A percentile compares a stretch with the other conserved stretches of the same genome.
Conservation (phyloP, 1,284 basidiomycete genomes). For the Xerocomus cyaneibrunnescens region DNA sequence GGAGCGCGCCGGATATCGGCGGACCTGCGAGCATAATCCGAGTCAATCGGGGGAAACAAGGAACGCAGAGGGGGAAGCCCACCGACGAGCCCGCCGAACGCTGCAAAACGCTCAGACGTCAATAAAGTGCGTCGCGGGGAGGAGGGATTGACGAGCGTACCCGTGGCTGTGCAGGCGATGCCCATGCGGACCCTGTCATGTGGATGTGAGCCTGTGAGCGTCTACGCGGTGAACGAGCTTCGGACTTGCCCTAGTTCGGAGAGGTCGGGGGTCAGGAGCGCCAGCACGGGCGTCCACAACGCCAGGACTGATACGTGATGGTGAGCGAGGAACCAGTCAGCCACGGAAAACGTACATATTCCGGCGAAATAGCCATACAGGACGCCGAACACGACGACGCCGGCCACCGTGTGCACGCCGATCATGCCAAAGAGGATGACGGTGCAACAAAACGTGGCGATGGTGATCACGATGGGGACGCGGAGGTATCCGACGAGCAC, state of each 20-base stretch:
- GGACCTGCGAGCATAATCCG: slow-evolving; percentile 19
- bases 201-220: neutral
- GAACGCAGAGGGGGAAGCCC: neutral
- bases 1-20: slow-evolving; percentile 32
- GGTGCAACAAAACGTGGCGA: slow-evolving; percentile 34
- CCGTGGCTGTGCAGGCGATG: slow-evolving; percentile 30
- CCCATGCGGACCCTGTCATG: slow-evolving; percentile 32
- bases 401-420: slow-evolving; percentile 25
- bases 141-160: slow-evolving; percentile 16
- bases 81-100: slow-evolving; percentile 33
- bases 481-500: slow-evolving; percentile 23
- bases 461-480: slow-evolving; percentile 19
- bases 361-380: slow-evolving; percentile 44
- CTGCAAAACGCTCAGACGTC: slow-evolving; percentile 5
- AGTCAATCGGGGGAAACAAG: neutral
- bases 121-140: neutral
- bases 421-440: slow-evolving; percentile 32
- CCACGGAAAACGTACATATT: slow-evolving; percentile 29
- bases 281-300: slow-evolving; percentile 26
- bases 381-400: slow-evolving; percentile 32
- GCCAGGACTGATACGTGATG: slow-evolving; percentile 15
- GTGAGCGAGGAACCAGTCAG: neutral
- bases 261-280: slow-evolving; percentile 28
- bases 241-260: slow-evolving; percentile 31
- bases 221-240: neutral